Base-by-base conservation (phyloP, 495 filamentous ascomycete species). In the Penicillium taxi region DNA sequence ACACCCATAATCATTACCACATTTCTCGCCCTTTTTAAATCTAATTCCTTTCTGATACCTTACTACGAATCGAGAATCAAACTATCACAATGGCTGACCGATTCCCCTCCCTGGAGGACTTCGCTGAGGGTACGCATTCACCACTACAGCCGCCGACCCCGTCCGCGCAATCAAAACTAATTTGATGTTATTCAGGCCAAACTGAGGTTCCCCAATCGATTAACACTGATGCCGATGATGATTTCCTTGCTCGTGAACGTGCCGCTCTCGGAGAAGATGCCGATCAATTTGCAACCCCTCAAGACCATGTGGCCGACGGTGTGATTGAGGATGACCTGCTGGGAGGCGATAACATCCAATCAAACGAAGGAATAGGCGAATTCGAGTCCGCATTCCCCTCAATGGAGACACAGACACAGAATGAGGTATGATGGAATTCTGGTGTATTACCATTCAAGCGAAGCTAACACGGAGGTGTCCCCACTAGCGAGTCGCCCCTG, bases 21-120 rank as follows among this genome's bases (percentile, higher is more conserved):
- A n/a, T n/a, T n/a, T n/a, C n/a, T n/a, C n/a, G n/a, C n/a, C n/a
- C n/a, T n/a, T n/a, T n/a, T n/a, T n/a, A n/a, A n/a, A n/a, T n/a
- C n/a, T n/a, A n/a, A n/a, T n/a, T n/a, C n/a, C n/a, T n/a, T n/a
- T n/a, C n/a, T n/a, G n/a, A n/a, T n/a, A n/a, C n/a, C 22, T 6
- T 24, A 6, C 22, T 11, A 24, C 22, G 11, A 6, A 24, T 24
- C 22, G n/a, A n/a, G n/a, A n/a, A n/a, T 24, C 22, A 6, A 17
- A 34, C 15, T 22, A 11, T 15, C 45, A 72, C 32, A 17, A 98
- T 98, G 91, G 90, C 91, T 14, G 88, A 96, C 66, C 73, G 89
- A 56, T 98, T 98, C 64, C 91, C 91, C 36, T 93, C 91, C 14
- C 67, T 98, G 56, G 91, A 98, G 60, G 91, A 96, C 57, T 88